phyloP scores from a whole-genome alignment of 129 eudicot species.

The Flaveria bidentis region DNA sequence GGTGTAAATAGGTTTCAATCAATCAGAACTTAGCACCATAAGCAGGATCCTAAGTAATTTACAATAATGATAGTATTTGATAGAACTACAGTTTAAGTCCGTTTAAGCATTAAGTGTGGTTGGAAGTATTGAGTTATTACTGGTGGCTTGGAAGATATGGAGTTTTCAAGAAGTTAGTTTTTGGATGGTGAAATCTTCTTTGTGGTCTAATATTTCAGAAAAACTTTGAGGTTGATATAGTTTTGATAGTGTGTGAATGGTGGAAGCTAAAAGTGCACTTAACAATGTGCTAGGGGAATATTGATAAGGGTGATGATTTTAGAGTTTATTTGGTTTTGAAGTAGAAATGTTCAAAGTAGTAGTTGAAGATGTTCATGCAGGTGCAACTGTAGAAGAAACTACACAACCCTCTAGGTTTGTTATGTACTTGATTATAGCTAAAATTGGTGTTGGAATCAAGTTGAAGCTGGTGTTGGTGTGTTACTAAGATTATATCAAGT shows the following conservation, averaged over 20 bases:
- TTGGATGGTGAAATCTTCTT: too few species aligned
- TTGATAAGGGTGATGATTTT: background rate
- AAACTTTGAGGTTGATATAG: background rate
- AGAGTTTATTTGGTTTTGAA: background rate
- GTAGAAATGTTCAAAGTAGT: background rate
- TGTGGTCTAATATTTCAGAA: background rate
- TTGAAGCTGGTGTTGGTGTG: background rate
- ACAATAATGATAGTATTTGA: background rate
- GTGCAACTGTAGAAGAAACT: too few species aligned
- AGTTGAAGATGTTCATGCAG: background rate
- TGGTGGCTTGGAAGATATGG: background rate
- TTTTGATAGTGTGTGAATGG: background rate
- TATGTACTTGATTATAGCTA: too few species aligned
- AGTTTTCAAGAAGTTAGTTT: background rate
- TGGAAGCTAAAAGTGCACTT: conserved; percentile 7
- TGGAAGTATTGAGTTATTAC: too few species aligned
- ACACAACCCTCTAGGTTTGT: too few species aligned
- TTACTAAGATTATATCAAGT: conserved; percentile 6
- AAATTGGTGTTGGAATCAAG: background rate
- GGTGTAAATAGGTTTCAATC: too few species aligned
- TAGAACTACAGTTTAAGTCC: background rate
- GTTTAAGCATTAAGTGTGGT: too few species aligned
- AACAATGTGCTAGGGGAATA: background rate
- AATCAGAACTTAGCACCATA: too few species aligned
- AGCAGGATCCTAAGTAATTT: too few species aligned